Evolutionary conservation across 2,329 filamentous ascomycete species (phyloP).

Genomic region (Emergomyces pasteurianus): DNA sequence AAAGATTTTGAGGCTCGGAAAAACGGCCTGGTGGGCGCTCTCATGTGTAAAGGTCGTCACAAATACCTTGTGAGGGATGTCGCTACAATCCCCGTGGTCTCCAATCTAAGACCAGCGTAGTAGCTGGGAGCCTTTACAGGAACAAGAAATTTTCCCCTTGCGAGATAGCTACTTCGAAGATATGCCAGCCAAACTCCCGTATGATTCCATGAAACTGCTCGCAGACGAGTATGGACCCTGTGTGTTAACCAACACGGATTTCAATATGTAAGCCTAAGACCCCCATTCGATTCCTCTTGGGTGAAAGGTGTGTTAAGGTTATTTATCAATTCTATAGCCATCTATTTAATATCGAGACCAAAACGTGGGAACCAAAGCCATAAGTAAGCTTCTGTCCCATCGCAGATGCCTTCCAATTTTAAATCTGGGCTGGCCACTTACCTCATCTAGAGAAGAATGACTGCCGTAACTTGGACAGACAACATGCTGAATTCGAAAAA

Average conservation of each 20-base stretch:
- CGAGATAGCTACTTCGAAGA: slow-evolving; percentile 44
- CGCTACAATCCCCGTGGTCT: too few species aligned
- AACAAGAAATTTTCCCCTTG: slow-evolving; percentile 46
- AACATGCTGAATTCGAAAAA: too few species aligned
- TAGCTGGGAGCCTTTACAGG: slow-evolving; percentile 13
- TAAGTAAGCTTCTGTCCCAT: too few species aligned
- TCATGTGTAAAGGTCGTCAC: slow-evolving; percentile 49
- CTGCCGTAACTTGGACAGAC: too few species aligned
- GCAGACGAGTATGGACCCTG: slow-evolving; percentile 41
- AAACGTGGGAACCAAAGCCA: background rate
- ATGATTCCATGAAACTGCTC: slow-evolving; percentile 43
- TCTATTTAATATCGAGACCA: background rate
- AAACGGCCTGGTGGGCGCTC: slow-evolving; percentile 28
- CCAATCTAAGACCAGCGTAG: too few species aligned
- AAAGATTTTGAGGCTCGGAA: slow-evolving; percentile 31
- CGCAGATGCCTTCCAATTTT: too few species aligned
- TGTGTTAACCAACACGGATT: background rate
- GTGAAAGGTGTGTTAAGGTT: background rate
- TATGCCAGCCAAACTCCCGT: slow-evolving; percentile 43
- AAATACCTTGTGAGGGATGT: slow-evolving; percentile 32
- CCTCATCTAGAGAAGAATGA: too few species aligned
- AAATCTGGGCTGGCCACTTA: too few species aligned
- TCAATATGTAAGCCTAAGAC: background rate
- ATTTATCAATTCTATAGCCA: background rate
- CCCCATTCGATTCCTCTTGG: background rate